These are phyloP conservation scores for Anthoceros angustus DNA, from an alignment of 225 moss, liverwort and hornwort species.

Conservation along the genomic window DNA sequence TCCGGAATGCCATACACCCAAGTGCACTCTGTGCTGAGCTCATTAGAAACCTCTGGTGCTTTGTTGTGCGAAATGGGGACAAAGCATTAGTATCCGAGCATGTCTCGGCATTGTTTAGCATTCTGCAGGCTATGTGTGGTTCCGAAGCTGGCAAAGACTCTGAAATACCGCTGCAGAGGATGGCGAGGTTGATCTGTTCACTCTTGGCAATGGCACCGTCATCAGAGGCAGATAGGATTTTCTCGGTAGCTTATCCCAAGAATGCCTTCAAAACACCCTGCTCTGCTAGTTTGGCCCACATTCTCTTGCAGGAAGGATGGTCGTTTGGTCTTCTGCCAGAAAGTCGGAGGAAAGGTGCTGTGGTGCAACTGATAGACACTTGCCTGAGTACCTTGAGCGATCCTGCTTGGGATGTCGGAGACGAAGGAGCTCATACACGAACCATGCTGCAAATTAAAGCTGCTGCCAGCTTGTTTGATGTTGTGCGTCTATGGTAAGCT, in stretches of 20 bases:
- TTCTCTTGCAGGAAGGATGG: constrained; percentile 59
- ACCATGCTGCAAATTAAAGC: neutral
- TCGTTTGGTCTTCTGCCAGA: constrained; percentile 26
- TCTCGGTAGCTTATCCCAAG: constrained; percentile 27
- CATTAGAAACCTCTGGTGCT: constrained; percentile 54
- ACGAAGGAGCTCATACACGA: neutral
- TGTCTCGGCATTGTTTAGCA: constrained; percentile 32
- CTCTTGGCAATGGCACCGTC: constrained; percentile 43
- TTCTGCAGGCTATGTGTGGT: constrained; percentile 37
- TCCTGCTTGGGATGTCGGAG: constrained; percentile 15
- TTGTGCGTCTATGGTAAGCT: neutral
- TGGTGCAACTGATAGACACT: constrained; percentile 24
- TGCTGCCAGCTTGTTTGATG: neutral
- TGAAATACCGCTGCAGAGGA: constrained; percentile 26
- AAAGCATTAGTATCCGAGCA: constrained; percentile 32
- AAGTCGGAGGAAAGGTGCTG: constrained; percentile 16
- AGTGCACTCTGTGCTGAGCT: constrained; percentile 56
- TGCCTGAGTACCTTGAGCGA: constrained; percentile 40
- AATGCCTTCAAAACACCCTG: constrained; percentile 40
- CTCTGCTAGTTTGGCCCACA: constrained; percentile 24
- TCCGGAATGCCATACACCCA: constrained; percentile 50
- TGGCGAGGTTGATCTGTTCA: constrained; percentile 50
- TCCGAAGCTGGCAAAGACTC: constrained; percentile 16
- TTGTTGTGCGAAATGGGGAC: constrained; percentile 45
- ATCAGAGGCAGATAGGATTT: constrained; percentile 34